These are phyloP conservation scores for Halenospora varia DNA, from an alignment of 495 filamentous ascomycete genomes.

Conservation along the genomic window DNA sequence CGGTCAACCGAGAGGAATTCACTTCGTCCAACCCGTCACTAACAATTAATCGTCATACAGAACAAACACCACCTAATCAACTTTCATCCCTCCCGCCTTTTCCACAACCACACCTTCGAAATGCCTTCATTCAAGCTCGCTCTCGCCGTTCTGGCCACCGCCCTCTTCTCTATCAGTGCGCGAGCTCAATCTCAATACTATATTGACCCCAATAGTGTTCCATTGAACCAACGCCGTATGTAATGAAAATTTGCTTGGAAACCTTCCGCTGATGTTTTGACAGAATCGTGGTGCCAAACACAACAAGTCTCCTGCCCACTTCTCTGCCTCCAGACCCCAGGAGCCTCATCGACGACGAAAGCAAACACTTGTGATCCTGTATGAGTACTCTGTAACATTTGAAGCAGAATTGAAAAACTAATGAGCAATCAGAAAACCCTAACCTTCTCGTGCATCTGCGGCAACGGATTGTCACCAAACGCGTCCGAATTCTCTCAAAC, in stretches of 20 bases:
- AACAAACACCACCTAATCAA: background rate
- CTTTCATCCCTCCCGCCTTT: background rate
- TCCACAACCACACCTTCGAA: constrained; percentile 6
- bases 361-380: constrained; percentile 71
- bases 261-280: background rate
- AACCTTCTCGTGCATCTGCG: constrained; percentile 70
- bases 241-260: background rate
- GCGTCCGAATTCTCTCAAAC: constrained; percentile 79
- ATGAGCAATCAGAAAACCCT: constrained; percentile 51
- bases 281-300: constrained; percentile 57
- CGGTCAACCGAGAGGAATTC: background rate
- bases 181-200: constrained; percentile 33
- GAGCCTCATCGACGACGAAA: constrained; percentile 42
- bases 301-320: constrained; percentile 68
- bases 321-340: constrained; percentile 68
- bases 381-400: constrained; percentile 33
- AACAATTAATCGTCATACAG: background rate
- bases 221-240: constrained; percentile 44
- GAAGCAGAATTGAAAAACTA: background rate
- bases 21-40: background rate
- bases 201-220: constrained; percentile 60
- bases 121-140: constrained; percentile 45
- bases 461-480: constrained; percentile 68
- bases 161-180: constrained; percentile 33
- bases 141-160: constrained; percentile 41